These are phyloP conservation scores for Fistulina hepatica DNA, from an alignment of 1,284 basidiomycete species.

Conservation along the genomic window DNA sequence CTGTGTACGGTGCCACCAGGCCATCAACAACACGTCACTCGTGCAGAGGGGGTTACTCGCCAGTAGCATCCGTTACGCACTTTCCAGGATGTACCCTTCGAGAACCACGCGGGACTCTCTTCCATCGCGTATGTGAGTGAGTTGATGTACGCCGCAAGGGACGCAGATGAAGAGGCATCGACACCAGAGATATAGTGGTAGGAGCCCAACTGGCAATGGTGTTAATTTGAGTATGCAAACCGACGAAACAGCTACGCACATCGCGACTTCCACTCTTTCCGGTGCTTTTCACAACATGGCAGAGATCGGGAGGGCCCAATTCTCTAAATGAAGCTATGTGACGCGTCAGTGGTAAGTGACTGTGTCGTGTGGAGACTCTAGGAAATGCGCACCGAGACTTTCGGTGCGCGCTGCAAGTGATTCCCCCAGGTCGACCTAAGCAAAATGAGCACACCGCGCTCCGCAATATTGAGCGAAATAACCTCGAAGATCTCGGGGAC, in stretches of 20 bases:
- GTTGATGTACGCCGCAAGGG: constrained; percentile 96
- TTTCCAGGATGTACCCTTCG: constrained; percentile 81
- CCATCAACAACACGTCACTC: constrained; percentile 18
- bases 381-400: constrained; percentile 78
- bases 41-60: too few species aligned
- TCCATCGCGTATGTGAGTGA: constrained; percentile 93
- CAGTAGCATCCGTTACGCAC: constrained; percentile 93
- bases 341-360: constrained; percentile 9
- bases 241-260: constrained; percentile 50
- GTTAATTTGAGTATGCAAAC: constrained; percentile 8
- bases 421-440: constrained; percentile 84
- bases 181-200: constrained; percentile 96
- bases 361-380: constrained; percentile 16
- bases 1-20: constrained; percentile 27
- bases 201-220: constrained; percentile 60
- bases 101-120: constrained; percentile 88
- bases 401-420: constrained; percentile 85
- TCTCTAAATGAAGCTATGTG: constrained; percentile 83
- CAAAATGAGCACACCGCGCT: constrained; percentile 2
- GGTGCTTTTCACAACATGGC: constrained; percentile 90
- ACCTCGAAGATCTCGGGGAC: constrained; percentile 54
- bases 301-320: constrained; percentile 93
- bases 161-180: constrained; percentile 94
- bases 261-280: constrained; percentile 79
- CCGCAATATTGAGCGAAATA: constrained; percentile 5